Evolutionary conservation across 2,329 filamentous ascomycete genomes (phyloP).

Genomic region (Diplodia seriata): DNA sequence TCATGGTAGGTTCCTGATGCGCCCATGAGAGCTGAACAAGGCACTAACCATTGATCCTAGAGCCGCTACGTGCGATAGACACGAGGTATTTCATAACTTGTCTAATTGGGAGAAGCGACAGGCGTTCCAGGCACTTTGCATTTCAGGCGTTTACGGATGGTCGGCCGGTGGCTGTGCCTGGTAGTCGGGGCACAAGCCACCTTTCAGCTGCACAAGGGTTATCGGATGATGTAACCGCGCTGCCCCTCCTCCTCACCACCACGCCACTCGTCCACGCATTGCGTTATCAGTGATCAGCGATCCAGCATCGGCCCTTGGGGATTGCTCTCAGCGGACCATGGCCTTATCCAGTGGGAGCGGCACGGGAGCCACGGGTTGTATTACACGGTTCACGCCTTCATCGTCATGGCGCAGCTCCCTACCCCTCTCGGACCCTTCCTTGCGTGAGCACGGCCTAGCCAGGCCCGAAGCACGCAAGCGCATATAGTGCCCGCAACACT

Average conservation of each 20-base stretch:
- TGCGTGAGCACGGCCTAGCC: neutral
- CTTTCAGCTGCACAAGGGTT: constrained; percentile 25
- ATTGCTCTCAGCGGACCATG: neutral
- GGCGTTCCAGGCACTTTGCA: constrained; percentile 34
- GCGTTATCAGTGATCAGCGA: constrained; percentile 30
- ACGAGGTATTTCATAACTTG: constrained; percentile 17
- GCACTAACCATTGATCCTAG: constrained; percentile 35
- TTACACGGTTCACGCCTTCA: constrained; percentile 15
- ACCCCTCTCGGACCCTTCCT: constrained; percentile 3
- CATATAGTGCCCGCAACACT: neutral
- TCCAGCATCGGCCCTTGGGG: neutral
- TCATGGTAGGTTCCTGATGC: constrained; percentile 69
- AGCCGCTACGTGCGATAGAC: constrained; percentile 49
- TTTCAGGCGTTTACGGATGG: constrained; percentile 38
- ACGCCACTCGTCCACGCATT: neutral
- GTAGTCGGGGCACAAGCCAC: constrained; percentile 12
- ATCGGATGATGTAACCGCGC: constrained; percentile 30
- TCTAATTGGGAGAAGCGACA: neutral
- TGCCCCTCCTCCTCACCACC: neutral
- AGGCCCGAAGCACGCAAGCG: constrained; percentile 23
- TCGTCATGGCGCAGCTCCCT: constrained; percentile 19
- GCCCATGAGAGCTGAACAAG: neutral
- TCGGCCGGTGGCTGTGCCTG: constrained; percentile 35
- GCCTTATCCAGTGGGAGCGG: neutral
- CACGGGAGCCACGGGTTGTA: neutral